These are phyloP conservation scores for Cordia subcordata DNA, from an alignment of 257 asterid species.

Conservation along the genomic window DNA sequence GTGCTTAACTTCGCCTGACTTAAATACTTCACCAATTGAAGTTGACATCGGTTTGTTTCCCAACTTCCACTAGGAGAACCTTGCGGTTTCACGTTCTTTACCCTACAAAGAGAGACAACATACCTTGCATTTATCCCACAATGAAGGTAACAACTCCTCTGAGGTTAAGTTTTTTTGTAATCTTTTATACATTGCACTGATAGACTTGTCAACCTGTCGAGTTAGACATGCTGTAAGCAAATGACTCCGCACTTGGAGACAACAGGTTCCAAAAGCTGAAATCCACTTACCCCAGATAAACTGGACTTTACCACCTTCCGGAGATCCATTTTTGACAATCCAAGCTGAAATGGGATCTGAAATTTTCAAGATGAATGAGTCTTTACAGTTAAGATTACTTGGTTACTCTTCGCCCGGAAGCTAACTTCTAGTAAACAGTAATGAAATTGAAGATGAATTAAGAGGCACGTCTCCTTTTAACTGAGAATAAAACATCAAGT, in stretches of 20 bases:
- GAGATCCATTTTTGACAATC: constrained; percentile 78
- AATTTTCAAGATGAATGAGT: constrained; percentile 10
- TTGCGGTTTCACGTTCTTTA: not conserved
- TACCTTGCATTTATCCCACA: constrained; percentile 99
- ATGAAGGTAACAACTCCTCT: constrained; percentile 89
- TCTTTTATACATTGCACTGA: constrained; percentile 74
- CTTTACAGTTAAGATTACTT: constrained; percentile 9
- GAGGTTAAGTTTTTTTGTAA: constrained; percentile 77
- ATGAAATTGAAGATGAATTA: not conserved
- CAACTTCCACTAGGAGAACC: too few species aligned
- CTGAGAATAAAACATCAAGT: too few species aligned
- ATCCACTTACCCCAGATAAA: constrained; percentile 74
- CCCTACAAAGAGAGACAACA: not conserved
- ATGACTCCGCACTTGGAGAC: constrained; percentile 6
- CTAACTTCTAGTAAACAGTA: not conserved
- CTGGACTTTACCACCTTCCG: constrained; percentile 86
- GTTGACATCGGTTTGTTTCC: too few species aligned
- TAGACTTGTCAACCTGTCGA: constrained; percentile 82
- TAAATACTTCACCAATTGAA: too few species aligned
- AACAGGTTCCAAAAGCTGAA: constrained; percentile 10
- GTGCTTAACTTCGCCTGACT: too few species aligned
- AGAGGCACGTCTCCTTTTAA: too few species aligned
- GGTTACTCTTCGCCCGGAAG: not conserved
- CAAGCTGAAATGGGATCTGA: constrained; percentile 93
- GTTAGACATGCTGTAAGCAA: constrained; percentile 12